Evolutionary conservation across 2,329 filamentous ascomycete genomes (phyloP).

Genomic region (Cyanodermella asteris): DNA sequence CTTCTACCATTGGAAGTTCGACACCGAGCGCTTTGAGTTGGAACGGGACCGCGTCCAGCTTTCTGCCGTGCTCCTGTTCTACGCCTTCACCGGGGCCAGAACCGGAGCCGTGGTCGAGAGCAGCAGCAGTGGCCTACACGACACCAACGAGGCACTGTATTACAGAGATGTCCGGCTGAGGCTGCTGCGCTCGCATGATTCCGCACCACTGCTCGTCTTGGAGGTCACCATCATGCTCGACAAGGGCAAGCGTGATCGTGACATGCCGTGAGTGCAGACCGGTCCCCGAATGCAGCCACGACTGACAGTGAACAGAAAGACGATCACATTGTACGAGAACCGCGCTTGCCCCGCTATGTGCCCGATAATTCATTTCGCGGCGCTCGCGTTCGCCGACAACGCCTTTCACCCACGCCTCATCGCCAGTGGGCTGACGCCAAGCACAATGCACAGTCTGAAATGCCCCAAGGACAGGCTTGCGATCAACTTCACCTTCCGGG

Average conservation of each 20-base stretch:
- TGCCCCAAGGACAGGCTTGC: too few species aligned
- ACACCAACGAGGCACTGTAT: too few species aligned
- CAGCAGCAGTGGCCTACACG: too few species aligned
- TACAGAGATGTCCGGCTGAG: slow-evolving; percentile 3
- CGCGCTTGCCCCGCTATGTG: slow-evolving; percentile 1
- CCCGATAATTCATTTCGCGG: slow-evolving; percentile 2
- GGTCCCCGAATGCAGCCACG: not conserved
- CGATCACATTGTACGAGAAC: too few species aligned
- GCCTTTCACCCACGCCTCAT: slow-evolving; percentile 1
- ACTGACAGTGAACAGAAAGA: not conserved
- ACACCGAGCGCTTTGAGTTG: slow-evolving; percentile 2
- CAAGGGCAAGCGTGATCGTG: slow-evolving; percentile 1
- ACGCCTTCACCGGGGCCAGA: slow-evolving; percentile 3
- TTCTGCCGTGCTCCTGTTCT: slow-evolving; percentile 1
- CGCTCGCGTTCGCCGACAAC: slow-evolving; percentile 4
- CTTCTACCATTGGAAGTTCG: slow-evolving; percentile 3
- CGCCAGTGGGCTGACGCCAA: too few species aligned
- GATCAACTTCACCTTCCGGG: too few species aligned
- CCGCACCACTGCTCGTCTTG: slow-evolving; percentile 1
- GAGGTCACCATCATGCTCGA: slow-evolving; percentile 1
- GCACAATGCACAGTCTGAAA: too few species aligned
- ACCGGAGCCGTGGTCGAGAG: slow-evolving; percentile 1
- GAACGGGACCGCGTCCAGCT: slow-evolving; percentile 3
- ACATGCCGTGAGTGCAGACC: slow-evolving; percentile 2
- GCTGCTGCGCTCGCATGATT: slow-evolving; percentile 1